Evolutionary conservation across 225 moss, liverwort and hornwort genomes (phyloP), one percentile per base, ranked within the genome.

Genomic region (Lunularia cruciata): DNA sequence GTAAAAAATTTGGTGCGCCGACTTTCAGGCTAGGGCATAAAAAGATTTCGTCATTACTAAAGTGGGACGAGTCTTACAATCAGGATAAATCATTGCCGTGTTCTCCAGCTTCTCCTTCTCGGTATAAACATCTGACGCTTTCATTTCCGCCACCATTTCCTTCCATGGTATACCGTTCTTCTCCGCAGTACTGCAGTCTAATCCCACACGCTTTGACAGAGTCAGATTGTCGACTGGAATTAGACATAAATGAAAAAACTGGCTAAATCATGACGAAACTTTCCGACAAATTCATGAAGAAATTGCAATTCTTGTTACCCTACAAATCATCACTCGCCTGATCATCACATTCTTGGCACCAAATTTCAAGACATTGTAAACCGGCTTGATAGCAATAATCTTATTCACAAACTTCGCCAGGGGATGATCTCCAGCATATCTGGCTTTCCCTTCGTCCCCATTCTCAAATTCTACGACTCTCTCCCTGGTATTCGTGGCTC

Each of bases 31-130:
- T 43, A 2, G 43, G 16, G 43, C 16, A 10, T 6, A 43, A 1
- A 16, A 43, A 43, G 0, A 1, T 43, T 16, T 43, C 43, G 16
- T 1, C 43, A n/a, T n/a, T n/a, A n/a, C n/a, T n/a, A n/a, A n/a
- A n/a, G n/a, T n/a, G n/a, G n/a, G n/a, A n/a, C n/a, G 22, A 49
- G 9, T 28, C 92, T 92, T 87, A 96, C 96, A 98, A 72, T 91
- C 93, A 47, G 98, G 98, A 77, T 98, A 98, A 9, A 76, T 75
- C 34, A 98, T 34, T 47, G 71, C 73, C 57, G 75, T 72, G 70
- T 93, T 80, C 75, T 93, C 98, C 25, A 98, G 30, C 26, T 83
- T 68, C 56, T 93, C 91, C 77, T 85, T 89, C 70, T 91, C 90
- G 67, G 56, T 77, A 73, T 86, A 89, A 8, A 98, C 91, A 19